A percentile compares a stretch with the other conserved stretches of the same genome.
Evolutionary conservation across 305 asterid genomes (phyloP).

Genomic region (Solanum hybrid): DNA sequence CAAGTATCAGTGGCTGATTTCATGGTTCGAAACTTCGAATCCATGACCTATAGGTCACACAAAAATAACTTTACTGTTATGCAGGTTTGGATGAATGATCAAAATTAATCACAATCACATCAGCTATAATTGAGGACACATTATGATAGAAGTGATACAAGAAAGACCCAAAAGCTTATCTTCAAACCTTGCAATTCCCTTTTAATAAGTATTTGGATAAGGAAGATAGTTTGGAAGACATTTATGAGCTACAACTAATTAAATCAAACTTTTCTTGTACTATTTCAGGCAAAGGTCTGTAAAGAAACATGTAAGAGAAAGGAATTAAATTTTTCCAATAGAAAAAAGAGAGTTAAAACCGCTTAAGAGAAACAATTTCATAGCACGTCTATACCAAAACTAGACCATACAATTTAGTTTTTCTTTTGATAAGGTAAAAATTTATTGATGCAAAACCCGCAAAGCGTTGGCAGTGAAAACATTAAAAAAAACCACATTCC

Average conservation of each 20-base stretch:
- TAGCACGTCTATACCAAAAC: neutral
- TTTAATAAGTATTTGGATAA: neutral
- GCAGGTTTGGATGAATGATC: neutral
- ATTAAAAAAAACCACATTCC: neutral
- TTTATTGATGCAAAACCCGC: neutral
- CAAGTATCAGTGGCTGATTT: neutral
- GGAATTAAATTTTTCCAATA: neutral
- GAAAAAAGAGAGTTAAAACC: neutral
- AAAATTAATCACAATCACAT: neutral
- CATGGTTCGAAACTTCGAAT: neutral
- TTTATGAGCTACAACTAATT: neutral
- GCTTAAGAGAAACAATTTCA: neutral
- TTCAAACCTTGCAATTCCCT: neutral
- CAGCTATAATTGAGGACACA: neutral
- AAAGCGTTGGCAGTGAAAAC: neutral
- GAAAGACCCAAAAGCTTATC: neutral
- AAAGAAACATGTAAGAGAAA: neutral
- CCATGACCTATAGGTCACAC: neutral
- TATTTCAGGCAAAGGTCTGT: neutral
- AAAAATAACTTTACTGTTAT: neutral
- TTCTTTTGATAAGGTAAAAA: neutral
- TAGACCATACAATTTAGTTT: neutral
- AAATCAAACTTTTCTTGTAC: neutral
- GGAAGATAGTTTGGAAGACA: neutral
- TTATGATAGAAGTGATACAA: neutral